Evolutionary conservation across 2,329 filamentous ascomycete species (phyloP).

Genomic region (Stylonectria norvegica): DNA sequence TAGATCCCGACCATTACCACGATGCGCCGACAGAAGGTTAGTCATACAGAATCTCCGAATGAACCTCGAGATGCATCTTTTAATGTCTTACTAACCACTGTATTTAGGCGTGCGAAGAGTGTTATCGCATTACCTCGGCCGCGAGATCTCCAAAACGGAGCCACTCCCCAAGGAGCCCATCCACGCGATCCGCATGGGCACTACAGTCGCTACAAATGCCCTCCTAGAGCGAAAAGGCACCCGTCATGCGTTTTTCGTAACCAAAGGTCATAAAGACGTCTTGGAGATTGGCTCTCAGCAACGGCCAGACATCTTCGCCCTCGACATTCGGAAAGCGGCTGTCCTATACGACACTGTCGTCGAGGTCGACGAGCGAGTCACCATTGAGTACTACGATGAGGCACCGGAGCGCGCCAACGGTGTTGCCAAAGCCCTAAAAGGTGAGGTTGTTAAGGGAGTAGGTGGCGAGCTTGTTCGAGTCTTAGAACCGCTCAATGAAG

Average conservation of each 20-base stretch:
- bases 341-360: slow-evolving; percentile 66
- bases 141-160: not conserved
- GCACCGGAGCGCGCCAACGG: slow-evolving; percentile 54
- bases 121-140: not conserved
- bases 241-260: slow-evolving; percentile 65
- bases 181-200: slow-evolving; percentile 73
- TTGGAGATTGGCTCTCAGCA: slow-evolving; percentile 70
- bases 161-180: slow-evolving; percentile 31
- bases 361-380: slow-evolving; percentile 70
- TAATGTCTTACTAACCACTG: not conserved
- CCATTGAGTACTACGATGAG: slow-evolving; percentile 69
- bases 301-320: slow-evolving; percentile 68
- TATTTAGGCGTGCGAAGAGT: not conserved
- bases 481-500: slow-evolving; percentile 54
- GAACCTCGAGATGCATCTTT: too few species aligned
- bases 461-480: slow-evolving; percentile 67
- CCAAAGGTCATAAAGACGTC: slow-evolving; percentile 55
- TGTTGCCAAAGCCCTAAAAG: slow-evolving; percentile 37
- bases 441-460: slow-evolving; percentile 61
- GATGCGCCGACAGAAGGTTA: slow-evolving; percentile 64
- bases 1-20: slow-evolving; percentile 66
- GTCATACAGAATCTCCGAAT: slow-evolving; percentile 26
- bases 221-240: slow-evolving; percentile 70
- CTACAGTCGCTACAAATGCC: slow-evolving; percentile 68
- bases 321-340: slow-evolving; percentile 64